Percentiles rank a stretch among this genome's conserved stretches.
Conservation (phyloP, 1,284 basidiomycete genomes). For the Tetrapyrgos nigripes region DNA sequence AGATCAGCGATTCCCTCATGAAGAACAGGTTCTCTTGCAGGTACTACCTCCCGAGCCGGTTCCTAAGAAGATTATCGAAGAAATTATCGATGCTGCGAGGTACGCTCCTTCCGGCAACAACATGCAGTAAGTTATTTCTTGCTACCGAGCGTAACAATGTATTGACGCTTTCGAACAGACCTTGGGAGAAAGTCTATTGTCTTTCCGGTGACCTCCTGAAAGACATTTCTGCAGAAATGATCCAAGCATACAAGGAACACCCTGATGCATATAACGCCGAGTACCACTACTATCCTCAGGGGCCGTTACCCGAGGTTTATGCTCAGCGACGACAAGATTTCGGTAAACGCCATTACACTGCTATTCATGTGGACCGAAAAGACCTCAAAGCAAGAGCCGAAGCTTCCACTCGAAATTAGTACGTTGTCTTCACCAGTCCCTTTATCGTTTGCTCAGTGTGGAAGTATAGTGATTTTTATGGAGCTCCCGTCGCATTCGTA, state of each 20-base stretch:
- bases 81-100: slow-evolving; percentile 25
- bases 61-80: slow-evolving; percentile 16
- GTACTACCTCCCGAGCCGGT: slow-evolving; percentile 23
- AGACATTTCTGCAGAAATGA: slow-evolving; percentile 17
- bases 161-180: slow-evolving; percentile 6
- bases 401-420: slow-evolving; percentile 20
- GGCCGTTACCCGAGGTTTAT: slow-evolving; percentile 15
- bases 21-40: slow-evolving; percentile 25
- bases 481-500: slow-evolving; percentile 24
- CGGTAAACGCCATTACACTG: slow-evolving; percentile 19
- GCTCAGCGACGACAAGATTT: slow-evolving; percentile 20
- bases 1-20: slow-evolving; percentile 19
- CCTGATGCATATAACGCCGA: slow-evolving; percentile 18
- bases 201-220: slow-evolving; percentile 18
- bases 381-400: slow-evolving; percentile 18
- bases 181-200: slow-evolving; percentile 27
- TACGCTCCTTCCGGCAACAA: slow-evolving; percentile 24
- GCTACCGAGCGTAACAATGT: too few relatives aligned
- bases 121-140: slow-evolving; percentile 20
- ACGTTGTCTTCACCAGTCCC: slow-evolving; percentile 4
- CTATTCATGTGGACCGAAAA: slow-evolving; percentile 15
- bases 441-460: not conserved
- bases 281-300: slow-evolving; percentile 24
- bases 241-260: slow-evolving; percentile 14
- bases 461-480: slow-evolving; percentile 9